Conservation (phyloP, 257 asterid genomes). For the Primulina huaijiensis region DNA sequence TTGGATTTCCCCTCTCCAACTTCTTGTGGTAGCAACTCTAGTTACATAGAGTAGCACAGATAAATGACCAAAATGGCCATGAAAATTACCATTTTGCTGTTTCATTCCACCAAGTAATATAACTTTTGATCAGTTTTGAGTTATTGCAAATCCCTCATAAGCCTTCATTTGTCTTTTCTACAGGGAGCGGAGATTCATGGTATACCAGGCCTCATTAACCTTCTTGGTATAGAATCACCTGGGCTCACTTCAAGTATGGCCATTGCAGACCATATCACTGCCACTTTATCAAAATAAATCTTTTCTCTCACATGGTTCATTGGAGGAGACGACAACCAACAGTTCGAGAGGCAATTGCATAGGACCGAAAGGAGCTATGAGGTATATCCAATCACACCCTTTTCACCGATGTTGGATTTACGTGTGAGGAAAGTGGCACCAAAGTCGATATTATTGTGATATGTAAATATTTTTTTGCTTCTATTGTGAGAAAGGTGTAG, state of each 20-base stretch:
- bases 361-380: neutral
- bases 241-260: constrained; percentile 80
- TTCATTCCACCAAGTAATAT: neutral
- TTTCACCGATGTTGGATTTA: neutral
- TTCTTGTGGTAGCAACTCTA: too few relatives aligned
- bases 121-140: neutral
- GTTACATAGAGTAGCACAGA: too few relatives aligned
- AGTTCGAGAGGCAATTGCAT: neutral
- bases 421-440: neutral
- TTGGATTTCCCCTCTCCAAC: too few relatives aligned
- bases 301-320: neutral
- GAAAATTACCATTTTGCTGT: neutral
- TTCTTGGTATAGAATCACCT: constrained; percentile 86
- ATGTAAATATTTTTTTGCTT: too few relatives aligned
- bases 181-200: constrained; percentile 76
- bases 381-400: too few relatives aligned
- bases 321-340: neutral
- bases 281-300: constrained; percentile 34
- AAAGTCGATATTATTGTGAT: too few relatives aligned
- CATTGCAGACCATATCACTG: constrained; percentile 71
- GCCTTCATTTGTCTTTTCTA: neutral
- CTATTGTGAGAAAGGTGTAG: too few relatives aligned
- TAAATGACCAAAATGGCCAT: neutral
- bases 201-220: constrained; percentile 57
- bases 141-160: neutral